Conservation (phyloP, 352 stramenopile species). For the Phytophthora europaea region DNA sequence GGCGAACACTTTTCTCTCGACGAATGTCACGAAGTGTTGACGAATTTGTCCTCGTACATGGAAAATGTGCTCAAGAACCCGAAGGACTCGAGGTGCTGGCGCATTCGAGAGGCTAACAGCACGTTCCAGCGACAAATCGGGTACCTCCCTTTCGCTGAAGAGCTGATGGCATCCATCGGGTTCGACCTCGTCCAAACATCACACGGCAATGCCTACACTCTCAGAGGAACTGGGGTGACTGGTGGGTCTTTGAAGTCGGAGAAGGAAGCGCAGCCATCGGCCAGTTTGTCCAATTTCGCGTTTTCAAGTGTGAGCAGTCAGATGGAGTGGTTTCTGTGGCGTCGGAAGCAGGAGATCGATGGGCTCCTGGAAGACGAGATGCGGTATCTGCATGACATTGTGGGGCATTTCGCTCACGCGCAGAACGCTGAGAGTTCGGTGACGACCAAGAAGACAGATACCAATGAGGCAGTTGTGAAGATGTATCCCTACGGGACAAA, state of each 20-base stretch:
- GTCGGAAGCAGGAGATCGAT: conserved; percentile 78
- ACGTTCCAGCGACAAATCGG: conserved; percentile 73
- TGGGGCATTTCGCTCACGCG: conserved; percentile 11
- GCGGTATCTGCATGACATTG: conserved; percentile 57
- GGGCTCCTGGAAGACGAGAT: conserved; percentile 69
- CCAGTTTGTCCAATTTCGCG: conserved; percentile 65
- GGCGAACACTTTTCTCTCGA: conserved; percentile 49
- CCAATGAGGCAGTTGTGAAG: conserved; percentile 32
- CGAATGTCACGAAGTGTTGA: conserved; percentile 54
- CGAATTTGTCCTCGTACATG: conserved; percentile 50
- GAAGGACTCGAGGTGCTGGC: conserved; percentile 75
- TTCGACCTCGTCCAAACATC: conserved; percentile 56
- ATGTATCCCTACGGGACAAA: conserved; percentile 78
- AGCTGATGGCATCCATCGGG: conserved; percentile 74
- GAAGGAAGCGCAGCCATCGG: conserved; percentile 10
- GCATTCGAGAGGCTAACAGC: conserved; percentile 69
- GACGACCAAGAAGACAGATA: neutral
- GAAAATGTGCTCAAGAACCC: conserved; percentile 78
- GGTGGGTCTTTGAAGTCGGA: neutral
- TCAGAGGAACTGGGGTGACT: conserved; percentile 54
- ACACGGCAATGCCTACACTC: conserved; percentile 56
- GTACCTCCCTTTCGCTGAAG: conserved; percentile 52
- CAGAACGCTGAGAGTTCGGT: neutral
- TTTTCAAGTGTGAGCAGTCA: conserved; percentile 72
- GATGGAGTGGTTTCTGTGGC: conserved; percentile 85